A percentile compares a stretch with the other conserved stretches of the same genome.
phyloP scores from a whole-genome alignment of 2,329 filamentous ascomycete species.

The Calonectria fujianensis region DNA sequence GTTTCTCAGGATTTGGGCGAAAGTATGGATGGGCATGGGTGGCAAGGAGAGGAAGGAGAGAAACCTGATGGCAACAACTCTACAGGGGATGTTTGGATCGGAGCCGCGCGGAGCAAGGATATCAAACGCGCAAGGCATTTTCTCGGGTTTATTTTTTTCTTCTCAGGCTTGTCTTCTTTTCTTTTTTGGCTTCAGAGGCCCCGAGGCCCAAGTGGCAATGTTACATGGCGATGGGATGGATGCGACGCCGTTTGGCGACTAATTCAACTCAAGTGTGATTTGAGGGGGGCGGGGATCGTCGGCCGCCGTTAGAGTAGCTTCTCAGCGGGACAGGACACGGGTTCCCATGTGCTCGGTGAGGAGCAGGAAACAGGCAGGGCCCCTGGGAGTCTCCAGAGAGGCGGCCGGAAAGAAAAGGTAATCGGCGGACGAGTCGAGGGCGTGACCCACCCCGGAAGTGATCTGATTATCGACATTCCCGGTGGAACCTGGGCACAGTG shows the following conservation, averaged over 20 bases:
- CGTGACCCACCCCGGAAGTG: slow-evolving; percentile 31
- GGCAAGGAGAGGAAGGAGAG: slow-evolving; percentile 1
- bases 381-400: not conserved
- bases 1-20: slow-evolving; percentile 13
- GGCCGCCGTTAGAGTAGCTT: slow-evolving; percentile 41
- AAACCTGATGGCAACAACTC: not conserved
- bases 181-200: not conserved
- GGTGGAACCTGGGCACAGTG: slow-evolving; percentile 27
- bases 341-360: slow-evolving; percentile 32
- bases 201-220: slow-evolving; percentile 9
- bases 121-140: slow-evolving; percentile 19
- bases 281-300: slow-evolving; percentile 30
- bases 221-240: slow-evolving; percentile 21
- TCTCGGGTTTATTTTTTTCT: not conserved
- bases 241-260: slow-evolving; percentile 20
- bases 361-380: slow-evolving; percentile 22
- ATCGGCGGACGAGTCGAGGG: slow-evolving; percentile 23
- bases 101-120: slow-evolving; percentile 8
- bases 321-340: slow-evolving; percentile 25
- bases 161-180: not conserved
- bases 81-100: slow-evolving; percentile 9
- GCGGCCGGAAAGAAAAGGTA: slow-evolving; percentile 20
- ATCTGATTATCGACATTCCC: slow-evolving; percentile 43
- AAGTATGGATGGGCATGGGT: slow-evolving; percentile 15
- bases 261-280: slow-evolving; percentile 10